Conservation (phyloP, 441 rosid genomes). For the Biscutella laevigata region DNA sequence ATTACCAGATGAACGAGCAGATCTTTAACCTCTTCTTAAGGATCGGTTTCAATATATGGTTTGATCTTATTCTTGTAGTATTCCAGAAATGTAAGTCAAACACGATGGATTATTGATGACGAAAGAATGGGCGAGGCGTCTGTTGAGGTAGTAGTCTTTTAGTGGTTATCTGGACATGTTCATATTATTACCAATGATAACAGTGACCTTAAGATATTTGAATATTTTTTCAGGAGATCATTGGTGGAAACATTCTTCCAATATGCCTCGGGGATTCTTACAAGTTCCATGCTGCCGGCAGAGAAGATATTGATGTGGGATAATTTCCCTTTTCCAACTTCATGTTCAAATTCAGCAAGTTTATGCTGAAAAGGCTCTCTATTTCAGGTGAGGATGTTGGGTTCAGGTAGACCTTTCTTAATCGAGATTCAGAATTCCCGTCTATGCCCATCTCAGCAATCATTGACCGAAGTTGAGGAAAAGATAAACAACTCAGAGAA, state of each 20-base stretch:
- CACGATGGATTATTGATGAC: slow-evolving; percentile 92
- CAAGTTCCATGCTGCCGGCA: slow-evolving; percentile 98
- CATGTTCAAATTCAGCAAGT: slow-evolving; percentile 5
- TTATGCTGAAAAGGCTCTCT: slow-evolving; percentile 20
- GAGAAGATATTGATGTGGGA: slow-evolving; percentile 94
- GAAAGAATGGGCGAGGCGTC: slow-evolving; percentile 97
- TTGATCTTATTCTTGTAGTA: slow-evolving; percentile 35
- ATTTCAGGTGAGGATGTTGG: slow-evolving; percentile 94
- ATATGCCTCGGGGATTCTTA: slow-evolving; percentile 63
- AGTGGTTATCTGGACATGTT: slow-evolving; percentile 2
- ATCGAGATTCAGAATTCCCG: slow-evolving; percentile 87
- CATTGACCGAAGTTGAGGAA: slow-evolving; percentile 52
- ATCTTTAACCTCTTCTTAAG: neutral
- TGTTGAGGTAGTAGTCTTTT: slow-evolving; percentile 53
- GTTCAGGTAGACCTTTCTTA: slow-evolving; percentile 95
- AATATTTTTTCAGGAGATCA: slow-evolving; percentile 50
- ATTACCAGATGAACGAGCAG: neutral
- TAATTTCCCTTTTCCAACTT: slow-evolving; percentile 6
- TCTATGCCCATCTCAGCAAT: slow-evolving; percentile 53
- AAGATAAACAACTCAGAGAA: slow-evolving; percentile 54
- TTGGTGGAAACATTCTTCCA: slow-evolving; percentile 73
- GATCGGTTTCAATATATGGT: neutral
- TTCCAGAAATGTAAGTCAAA: slow-evolving; percentile 92
- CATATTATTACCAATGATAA: neutral
- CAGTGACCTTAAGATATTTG: slow-evolving; percentile 7